Evolutionary conservation across 306 rosid species (phyloP).

Genomic region (Erythrophleum fordii): DNA sequence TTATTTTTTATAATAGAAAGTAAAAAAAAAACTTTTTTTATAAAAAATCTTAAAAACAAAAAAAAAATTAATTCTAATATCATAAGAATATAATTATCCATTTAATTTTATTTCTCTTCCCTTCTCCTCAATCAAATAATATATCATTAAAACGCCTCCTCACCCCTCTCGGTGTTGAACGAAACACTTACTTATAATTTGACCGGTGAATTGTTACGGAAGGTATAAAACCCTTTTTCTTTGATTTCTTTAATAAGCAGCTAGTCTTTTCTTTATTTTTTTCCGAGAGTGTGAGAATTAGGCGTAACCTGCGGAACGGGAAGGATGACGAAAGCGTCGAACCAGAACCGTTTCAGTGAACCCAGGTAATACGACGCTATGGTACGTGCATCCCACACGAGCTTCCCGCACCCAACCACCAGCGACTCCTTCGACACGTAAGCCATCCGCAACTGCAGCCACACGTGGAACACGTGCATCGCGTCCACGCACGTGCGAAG

Average conservation of each 20-base stretch:
- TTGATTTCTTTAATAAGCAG: background rate
- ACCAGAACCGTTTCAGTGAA: slow-evolving; percentile 84
- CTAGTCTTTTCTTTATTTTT: background rate
- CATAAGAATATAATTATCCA: no score
- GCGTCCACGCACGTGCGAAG: slow-evolving; percentile 75
- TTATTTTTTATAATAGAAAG: no score
- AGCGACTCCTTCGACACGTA: slow-evolving; percentile 88
- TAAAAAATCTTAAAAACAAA: no score
- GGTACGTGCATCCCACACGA: slow-evolving; percentile 90
- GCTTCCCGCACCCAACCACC: slow-evolving; percentile 95
- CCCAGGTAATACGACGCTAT: slow-evolving; percentile 74
- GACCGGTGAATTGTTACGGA: background rate
- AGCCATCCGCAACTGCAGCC: slow-evolving; percentile 84
- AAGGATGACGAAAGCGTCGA: slow-evolving; percentile 78
- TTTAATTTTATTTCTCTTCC: no score
- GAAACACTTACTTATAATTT: no score
- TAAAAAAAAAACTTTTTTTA: no score
- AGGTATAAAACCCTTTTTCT: background rate
- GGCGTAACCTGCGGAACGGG: slow-evolving; percentile 4
- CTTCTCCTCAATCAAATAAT: no score
- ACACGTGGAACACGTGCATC: slow-evolving; percentile 73
- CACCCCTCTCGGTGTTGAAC: no score
- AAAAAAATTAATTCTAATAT: no score
- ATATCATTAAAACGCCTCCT: no score
- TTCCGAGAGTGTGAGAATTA: no score